A percentile compares a stretch with the other conserved stretches of the same genome.
phyloP scores from a whole-genome alignment of 2,329 filamentous ascomycete genomes.

The Colletotrichum acutatum region DNA sequence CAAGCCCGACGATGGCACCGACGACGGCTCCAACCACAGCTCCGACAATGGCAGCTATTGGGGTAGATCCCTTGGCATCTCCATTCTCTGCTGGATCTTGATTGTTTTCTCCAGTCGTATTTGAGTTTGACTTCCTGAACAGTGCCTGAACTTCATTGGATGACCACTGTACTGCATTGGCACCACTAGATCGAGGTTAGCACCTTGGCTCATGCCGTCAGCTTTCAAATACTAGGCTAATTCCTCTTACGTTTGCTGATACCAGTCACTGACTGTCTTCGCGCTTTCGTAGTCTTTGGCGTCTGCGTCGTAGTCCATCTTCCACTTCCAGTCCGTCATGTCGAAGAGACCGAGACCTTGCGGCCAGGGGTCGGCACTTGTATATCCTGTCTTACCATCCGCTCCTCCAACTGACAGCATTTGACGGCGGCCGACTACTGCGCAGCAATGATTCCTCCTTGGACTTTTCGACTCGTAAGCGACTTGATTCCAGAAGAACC shows the following conservation, averaged over 20 bases:
- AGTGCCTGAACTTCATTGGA: conserved; percentile 10
- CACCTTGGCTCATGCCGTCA: not conserved
- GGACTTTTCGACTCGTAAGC: conserved; percentile 12
- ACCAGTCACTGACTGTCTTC: conserved; percentile 17
- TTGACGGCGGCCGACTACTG: conserved; percentile 29
- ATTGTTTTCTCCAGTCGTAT: not conserved
- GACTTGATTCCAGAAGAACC: conserved; percentile 32
- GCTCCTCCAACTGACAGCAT: conserved; percentile 29
- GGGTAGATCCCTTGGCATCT: not conserved
- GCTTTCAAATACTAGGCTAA: not conserved
- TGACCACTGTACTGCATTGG: conserved; percentile 17
- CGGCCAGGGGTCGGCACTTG: conserved; percentile 10
- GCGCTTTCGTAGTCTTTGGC: conserved; percentile 20
- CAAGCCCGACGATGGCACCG: not conserved
- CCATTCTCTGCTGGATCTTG: not conserved
- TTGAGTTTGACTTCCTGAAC: not conserved
- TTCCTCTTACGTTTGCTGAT: conserved; percentile 17
- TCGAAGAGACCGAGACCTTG: conserved; percentile 34
- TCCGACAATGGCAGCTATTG: conserved; percentile 7
- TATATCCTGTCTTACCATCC: conserved; percentile 3
- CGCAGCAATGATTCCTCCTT: conserved; percentile 17
- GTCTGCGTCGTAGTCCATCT: conserved; percentile 24
- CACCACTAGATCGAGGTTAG: conserved; percentile 4
- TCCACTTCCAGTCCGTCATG: conserved; percentile 23
- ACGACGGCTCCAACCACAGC: conserved; percentile 13